A percentile compares a stretch with the other conserved stretches of the same genome.
phyloP scores from a whole-genome alignment of 2,329 filamentous ascomycete genomes.

The Sporothrix curviconia region DNA sequence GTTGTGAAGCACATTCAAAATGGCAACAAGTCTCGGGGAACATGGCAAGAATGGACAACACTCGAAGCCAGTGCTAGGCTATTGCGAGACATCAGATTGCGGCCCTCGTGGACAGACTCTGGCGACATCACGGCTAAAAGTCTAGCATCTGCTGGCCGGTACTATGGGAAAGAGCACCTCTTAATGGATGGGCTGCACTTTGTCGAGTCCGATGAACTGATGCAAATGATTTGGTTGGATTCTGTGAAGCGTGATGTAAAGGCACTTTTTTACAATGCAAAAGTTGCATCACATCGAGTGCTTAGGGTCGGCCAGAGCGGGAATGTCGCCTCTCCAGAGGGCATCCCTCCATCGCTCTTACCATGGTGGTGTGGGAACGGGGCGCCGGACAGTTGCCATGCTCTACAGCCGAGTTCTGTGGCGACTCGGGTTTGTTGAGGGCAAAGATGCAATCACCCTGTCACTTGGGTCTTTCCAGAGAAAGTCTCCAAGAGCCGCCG shows the following conservation, averaged over 20 bases:
- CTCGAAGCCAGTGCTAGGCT: not conserved
- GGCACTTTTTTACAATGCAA: not conserved
- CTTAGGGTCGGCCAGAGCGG: not conserved
- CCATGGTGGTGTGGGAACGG: not conserved
- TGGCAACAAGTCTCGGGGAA: not conserved
- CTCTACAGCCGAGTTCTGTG: not conserved
- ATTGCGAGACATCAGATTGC: not conserved
- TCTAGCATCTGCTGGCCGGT: not conserved
- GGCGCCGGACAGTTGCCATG: not conserved
- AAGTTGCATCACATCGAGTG: not conserved
- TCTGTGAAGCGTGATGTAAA: not conserved
- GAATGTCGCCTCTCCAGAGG: not conserved
- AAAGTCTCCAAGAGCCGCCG: not conserved
- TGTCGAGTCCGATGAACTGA: not conserved
- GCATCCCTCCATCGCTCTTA: not conserved
- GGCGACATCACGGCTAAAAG: not conserved
- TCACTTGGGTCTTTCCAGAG: not conserved
- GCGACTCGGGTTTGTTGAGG: not conserved
- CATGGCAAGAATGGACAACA: not conserved
- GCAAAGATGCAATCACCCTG: not conserved
- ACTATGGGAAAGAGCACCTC: not conserved
- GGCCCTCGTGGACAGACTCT: not conserved
- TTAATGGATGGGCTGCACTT: not conserved
- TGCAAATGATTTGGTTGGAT: not conserved
- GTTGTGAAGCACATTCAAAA: not conserved